Evolutionary conservation across 2,329 filamentous ascomycete genomes (phyloP).

Genomic region (Diplocarpon mali): DNA sequence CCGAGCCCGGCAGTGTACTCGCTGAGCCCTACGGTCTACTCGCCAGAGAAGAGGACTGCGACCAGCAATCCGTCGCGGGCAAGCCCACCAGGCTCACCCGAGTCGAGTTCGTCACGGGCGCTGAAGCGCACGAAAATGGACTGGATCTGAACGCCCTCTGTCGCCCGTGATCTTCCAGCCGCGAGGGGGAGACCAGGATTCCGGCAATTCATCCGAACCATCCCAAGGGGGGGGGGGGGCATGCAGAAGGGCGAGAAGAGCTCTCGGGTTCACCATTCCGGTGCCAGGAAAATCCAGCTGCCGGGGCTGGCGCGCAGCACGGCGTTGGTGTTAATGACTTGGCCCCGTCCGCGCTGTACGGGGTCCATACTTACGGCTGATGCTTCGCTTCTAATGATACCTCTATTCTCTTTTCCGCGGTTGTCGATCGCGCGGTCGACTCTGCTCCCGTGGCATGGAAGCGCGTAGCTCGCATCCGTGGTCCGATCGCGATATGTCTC

Average conservation of each 20-base stretch:
- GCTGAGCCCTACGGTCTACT: constrained; percentile 30
- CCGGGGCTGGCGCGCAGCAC: constrained; percentile 1
- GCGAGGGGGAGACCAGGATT: too few relatives aligned
- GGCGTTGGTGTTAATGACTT: constrained; percentile 1
- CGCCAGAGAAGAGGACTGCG: constrained; percentile 12
- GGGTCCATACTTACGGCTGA: constrained; percentile 2
- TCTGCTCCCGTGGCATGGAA: not conserved
- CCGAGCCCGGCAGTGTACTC: constrained; percentile 32
- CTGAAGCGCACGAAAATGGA: not conserved
- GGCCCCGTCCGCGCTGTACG: constrained; percentile 1
- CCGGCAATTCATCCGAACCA: too few relatives aligned
- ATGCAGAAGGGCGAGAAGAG: not conserved
- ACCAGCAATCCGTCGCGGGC: not conserved
- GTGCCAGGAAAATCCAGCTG: not conserved
- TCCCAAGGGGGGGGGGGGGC: not conserved
- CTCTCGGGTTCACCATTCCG: not conserved
- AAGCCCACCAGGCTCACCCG: not conserved
- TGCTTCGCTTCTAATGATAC: constrained; percentile 13
- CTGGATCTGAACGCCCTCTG: not conserved
- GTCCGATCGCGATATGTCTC: not conserved
- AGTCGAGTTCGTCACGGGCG: not conserved
- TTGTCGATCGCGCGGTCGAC: too few relatives aligned
- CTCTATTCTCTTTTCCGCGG: constrained; percentile 1
- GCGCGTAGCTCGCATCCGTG: not conserved
- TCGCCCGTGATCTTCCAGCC: too few relatives aligned